Evolutionary conservation across 1,284 basidiomycete species (phyloP).

Genomic region (Apiotrichum brassicae): DNA sequence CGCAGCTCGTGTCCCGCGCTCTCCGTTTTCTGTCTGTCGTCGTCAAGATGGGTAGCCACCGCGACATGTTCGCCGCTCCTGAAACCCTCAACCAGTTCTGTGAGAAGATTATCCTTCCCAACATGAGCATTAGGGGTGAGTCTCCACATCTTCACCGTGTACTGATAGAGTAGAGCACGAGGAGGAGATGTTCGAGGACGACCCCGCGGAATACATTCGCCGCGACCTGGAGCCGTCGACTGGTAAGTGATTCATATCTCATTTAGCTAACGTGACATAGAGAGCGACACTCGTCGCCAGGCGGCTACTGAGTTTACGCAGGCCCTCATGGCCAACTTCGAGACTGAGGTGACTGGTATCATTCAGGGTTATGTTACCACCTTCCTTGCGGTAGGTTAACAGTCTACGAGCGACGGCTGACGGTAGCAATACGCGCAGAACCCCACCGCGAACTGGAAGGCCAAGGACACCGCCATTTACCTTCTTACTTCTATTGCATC

Average conservation of each 20-base stretch:
- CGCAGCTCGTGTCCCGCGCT: conserved; percentile 82
- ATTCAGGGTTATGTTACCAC: conserved; percentile 73
- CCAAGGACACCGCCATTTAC: conserved; percentile 95
- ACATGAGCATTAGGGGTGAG: conserved; percentile 69
- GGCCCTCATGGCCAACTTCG: conserved; percentile 73
- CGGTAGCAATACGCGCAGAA: conserved; percentile 52
- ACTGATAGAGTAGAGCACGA: conserved; percentile 59
- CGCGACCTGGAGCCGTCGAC: conserved; percentile 61
- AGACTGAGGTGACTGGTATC: conserved; percentile 75
- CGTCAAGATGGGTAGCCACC: conserved; percentile 76
- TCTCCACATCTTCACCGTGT: not conserved
- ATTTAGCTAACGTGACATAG: conserved; percentile 13
- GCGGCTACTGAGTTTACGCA: conserved; percentile 89
- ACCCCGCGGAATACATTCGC: conserved; percentile 91
- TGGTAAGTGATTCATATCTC: no score
- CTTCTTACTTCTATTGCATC: conserved; percentile 86
- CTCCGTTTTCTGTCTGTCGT: conserved; percentile 87
- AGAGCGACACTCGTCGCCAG: conserved; percentile 72
- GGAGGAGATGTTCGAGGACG: conserved; percentile 94
- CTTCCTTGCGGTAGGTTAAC: conserved; percentile 58
- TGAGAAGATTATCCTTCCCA: conserved; percentile 87
- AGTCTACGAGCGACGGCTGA: not conserved
- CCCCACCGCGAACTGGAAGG: conserved; percentile 72
- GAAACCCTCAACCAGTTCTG: conserved; percentile 78
- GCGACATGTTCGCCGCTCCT: conserved; percentile 55